A percentile compares a stretch with the other conserved stretches of the same genome.
Conservation (phyloP, 177 flowering plant genomes). For the Vitis hybrid region DNA sequence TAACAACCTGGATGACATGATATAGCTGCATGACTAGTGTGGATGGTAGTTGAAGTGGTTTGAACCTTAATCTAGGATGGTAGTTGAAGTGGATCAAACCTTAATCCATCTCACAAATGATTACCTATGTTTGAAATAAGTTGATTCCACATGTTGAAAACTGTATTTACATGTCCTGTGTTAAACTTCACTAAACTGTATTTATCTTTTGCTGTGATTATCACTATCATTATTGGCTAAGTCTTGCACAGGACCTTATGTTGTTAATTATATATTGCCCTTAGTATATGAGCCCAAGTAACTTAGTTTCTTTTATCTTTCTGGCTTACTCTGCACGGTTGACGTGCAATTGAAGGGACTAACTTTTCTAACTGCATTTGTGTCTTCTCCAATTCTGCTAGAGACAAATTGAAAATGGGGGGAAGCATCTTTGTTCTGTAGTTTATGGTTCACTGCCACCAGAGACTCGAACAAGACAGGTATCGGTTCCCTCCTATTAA, state of each 20-base stretch:
- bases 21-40: not conserved
- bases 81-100: not conserved
- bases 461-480: constrained; percentile 95
- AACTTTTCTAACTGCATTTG: constrained; percentile 2
- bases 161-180: not conserved
- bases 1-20: not conserved
- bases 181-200: not conserved
- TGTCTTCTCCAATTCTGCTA: constrained; percentile 22
- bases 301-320: not conserved
- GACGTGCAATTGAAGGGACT: not conserved
- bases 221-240: not conserved
- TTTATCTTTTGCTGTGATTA: not conserved
- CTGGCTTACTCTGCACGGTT: not conserved
- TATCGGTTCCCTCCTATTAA: constrained; percentile 23
- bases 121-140: not conserved
- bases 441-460: constrained; percentile 99
- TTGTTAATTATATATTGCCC: not conserved
- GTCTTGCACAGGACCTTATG: not conserved
- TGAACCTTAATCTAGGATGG: not conserved
- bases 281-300: too few relatives aligned
- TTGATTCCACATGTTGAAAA: not conserved
- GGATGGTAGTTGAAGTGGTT: not conserved
- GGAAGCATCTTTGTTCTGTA: constrained; percentile 84
- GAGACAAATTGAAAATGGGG: constrained; percentile 60
- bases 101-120: not conserved